Conservation (phyloP, 495 filamentous ascomycete genomes). For the Endocarpon pusillum region DNA sequence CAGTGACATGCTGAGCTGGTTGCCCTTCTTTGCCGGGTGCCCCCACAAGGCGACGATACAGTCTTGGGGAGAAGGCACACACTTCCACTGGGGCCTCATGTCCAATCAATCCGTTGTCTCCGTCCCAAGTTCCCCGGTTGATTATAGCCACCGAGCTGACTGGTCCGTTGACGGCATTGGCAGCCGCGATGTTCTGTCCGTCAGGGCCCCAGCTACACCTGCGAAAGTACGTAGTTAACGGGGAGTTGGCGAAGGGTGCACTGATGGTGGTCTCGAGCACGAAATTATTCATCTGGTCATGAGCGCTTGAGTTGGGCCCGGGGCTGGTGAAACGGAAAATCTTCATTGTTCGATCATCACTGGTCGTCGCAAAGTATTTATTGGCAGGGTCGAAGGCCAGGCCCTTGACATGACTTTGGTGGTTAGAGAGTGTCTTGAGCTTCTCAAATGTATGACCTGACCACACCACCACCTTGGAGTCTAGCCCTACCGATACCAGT, state of each 20-base stretch:
- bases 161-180: slow-evolving; percentile 91
- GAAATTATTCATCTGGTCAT: slow-evolving; percentile 93
- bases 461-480: slow-evolving; percentile 97
- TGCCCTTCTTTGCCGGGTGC: slow-evolving; percentile 38
- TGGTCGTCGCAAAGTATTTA: slow-evolving; percentile 97
- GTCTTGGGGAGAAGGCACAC: slow-evolving; percentile 83
- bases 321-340: slow-evolving; percentile 91
- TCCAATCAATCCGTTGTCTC: slow-evolving; percentile 91
- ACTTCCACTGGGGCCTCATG: slow-evolving; percentile 96
- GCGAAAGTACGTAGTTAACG: slow-evolving; percentile 91
- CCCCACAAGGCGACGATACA: too few species aligned
- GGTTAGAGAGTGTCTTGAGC: slow-evolving; percentile 74
- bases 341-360: slow-evolving; percentile 91
- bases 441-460: slow-evolving; percentile 96
- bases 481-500: slow-evolving; percentile 85
- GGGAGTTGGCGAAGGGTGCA: slow-evolving; percentile 69
- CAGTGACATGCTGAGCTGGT: slow-evolving; percentile 50
- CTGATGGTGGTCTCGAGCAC: slow-evolving; percentile 74
- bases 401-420: slow-evolving; percentile 95
- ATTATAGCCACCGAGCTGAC: slow-evolving; percentile 95
- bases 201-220: slow-evolving; percentile 95
- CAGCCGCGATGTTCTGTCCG: slow-evolving; percentile 89
- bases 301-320: slow-evolving; percentile 73
- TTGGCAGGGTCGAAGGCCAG: slow-evolving; percentile 97
- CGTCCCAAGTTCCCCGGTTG: slow-evolving; percentile 81